Evolutionary conservation across 2,329 filamentous ascomycete species (phyloP), one percentile per base, ranked within the genome.

Genomic region (Fusarium equiseti): DNA sequence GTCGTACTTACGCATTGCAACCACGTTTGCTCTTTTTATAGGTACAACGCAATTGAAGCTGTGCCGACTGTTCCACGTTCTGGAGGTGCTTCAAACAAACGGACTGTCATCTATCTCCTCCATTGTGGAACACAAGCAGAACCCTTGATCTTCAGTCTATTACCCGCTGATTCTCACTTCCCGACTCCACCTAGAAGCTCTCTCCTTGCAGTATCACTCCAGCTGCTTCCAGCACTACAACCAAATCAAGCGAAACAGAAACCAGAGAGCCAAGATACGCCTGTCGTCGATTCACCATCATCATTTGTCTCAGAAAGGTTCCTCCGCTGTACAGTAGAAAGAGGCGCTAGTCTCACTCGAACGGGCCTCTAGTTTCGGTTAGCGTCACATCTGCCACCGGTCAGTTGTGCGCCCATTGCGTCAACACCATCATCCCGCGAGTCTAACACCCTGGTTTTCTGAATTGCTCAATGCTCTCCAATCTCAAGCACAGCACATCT

Each of bases 401-500:
- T 59, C 59, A 60, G 55, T 65, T 64, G 69, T 71, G 66, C 71
- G 62, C 66, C 71, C 64, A 76, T 76, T 76, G 74, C 74, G 74
- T 76, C 74, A 76, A 76, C 73, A 76, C 73, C 71, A 71, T 68
- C 62, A 68, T 68, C 69, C 66, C 40, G 51, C 42, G 60, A 72
- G 59, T 68, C 63, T 45, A 64, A 57, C 71, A 64, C 60, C 64
- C 62, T 68, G 65, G 63, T 68, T 63, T 66, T 74, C 56, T 53
- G 50, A 42, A 53, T 53, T 26, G 35, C 24, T 53, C 50, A 53
- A 53, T 48, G 49, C 24, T 59, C 38, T 45, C 49, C 45, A 58
- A 22, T 64, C 50, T 60, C 59, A 67, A 67, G 61, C 43, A 53
- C 57, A 59, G 52, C 63, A 63, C 49, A 55, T 13, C 38, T 38